Base-by-base conservation (phyloP, 2,329 filamentous ascomycete genomes). In the Decorospora gaudefroyi region DNA sequence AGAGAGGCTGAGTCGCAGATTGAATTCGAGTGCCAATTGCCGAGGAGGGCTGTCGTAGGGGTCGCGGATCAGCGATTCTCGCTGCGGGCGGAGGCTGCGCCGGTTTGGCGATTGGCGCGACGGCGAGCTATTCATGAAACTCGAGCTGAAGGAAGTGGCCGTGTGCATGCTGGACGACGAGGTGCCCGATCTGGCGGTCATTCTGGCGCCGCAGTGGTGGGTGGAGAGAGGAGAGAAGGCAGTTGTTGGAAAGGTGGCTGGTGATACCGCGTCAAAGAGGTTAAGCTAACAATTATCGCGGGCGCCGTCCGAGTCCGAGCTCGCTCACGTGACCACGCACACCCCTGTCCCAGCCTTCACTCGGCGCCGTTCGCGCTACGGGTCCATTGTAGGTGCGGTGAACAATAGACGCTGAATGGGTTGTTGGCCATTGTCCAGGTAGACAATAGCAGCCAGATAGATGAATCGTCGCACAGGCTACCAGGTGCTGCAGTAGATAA, bases 1-100 rank as follows among this genome's bases (percentile, higher is more conserved):
- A 6, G 69, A 69, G 19, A 70, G 65, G 38, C 72, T 65, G 38
- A 71, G 64, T n/a, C 76, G 60, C 38, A 70, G 60, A 39, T 68
- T 69, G 53, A 76, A 72, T 21, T 77, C 75, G 26, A 70, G 55
- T 8, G 68, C 52, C 12, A 74, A 51, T 37, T 67, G 62, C 16
- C 64, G 61, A 2, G 62, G 60, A 2, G 68, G 69, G 39, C 68
- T 71, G 19, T 69, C 64, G 19, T 60, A 62, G 9, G 53, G 48
- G 26, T 62, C 55, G 18, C 49, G 48, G 7, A 58, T 46, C 4
- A 61, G 42, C 1, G 63, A 65, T 16, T 53, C 52, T 34, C 58
- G 53, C 29, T 59, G 61, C 12, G 59, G 55, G 13, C 51, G 55
- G 23, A 47, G 33, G 36, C 40, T 53, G 51, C 59, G 61, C 49